These are phyloP conservation scores for Cladosporium colombiae DNA, from an alignment of 2,329 filamentous ascomycete genomes.

Conservation along the genomic window DNA sequence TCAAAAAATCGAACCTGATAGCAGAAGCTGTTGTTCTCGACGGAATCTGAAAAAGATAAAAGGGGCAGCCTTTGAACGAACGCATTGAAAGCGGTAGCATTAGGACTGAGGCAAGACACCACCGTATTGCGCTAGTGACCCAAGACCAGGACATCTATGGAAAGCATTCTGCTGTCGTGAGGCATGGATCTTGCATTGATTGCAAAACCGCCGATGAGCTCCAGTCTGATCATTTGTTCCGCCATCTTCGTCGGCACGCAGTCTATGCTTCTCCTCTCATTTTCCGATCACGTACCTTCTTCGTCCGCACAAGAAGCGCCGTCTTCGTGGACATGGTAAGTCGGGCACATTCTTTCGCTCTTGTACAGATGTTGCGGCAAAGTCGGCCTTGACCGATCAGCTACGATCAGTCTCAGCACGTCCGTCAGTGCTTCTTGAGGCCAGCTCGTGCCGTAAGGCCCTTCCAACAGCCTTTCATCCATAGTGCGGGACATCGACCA, in stretches of 20 bases:
- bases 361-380: not conserved
- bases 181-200: no score
- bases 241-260: not conserved
- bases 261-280: not conserved
- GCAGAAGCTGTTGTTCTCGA: no score
- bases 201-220: not conserved
- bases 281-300: not conserved
- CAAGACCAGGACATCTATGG: no score
- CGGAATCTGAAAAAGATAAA: no score
- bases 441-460: not conserved
- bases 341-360: not conserved
- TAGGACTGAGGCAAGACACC: not conserved
- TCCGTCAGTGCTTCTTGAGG: not conserved
- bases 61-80: no score
- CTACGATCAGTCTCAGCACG: not conserved
- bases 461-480: no score
- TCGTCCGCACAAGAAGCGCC: not conserved
- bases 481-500: not conserved
- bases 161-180: no score
- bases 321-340: not conserved
- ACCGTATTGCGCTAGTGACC: not conserved
- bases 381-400: not conserved
- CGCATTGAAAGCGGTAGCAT: not conserved
- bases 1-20: no score
- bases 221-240: not conserved